Base-by-base conservation (phyloP, 352 stramenopile genomes). In the Aphanomyces cochlioides region DNA sequence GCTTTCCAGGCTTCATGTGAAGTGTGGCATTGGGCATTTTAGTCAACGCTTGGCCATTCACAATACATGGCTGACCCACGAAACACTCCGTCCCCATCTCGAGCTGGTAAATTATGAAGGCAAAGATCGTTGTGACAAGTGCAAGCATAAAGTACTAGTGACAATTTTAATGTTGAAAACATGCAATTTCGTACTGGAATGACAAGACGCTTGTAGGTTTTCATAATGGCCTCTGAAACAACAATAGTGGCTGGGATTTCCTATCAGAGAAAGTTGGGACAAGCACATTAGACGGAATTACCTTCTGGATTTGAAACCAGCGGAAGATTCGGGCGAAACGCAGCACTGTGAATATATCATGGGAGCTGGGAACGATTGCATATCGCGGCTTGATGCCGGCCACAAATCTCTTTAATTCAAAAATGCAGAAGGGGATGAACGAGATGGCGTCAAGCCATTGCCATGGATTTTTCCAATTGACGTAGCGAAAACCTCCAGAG, bases 61-160 rank as follows among this genome's bases (percentile, higher is more conserved):
- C 77, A 38, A 89, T 74, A 56, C 85, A 93, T 47, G 83, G 75
- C 50, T 76, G 64, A 12, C 85, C 85, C 53, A 90, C 89, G 66
- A 92, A 93, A 43, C 85, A 93, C 69, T 90, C 82, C 1, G 83
- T 73, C 19, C 85, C 85, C 50, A 90, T 91, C 58, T 93, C 85
- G 17, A 93, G 73, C 67, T 93, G 80, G 48, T 83, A 91, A 77
- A 93, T 87, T 63, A 91, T 78, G 60, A 93, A 90, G 37, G 83
- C 85, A 36, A 91, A 75, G 34, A 93, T 87, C 5, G 83, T 88
- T 6, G 81, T 83, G 37, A 90, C 79, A 21, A 93, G 75, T 57
- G 85, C 84, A 21, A 93, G 79, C 81, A 93, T 89, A 69, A 89
- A 88, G 50, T 91, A 90, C 59, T 73, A 39, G 15, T 19, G 7